A percentile compares a stretch with the other conserved stretches of the same genome.
phyloP scores from a whole-genome alignment of 1,284 basidiomycete species.

The Apiotrichum porosum region DNA sequence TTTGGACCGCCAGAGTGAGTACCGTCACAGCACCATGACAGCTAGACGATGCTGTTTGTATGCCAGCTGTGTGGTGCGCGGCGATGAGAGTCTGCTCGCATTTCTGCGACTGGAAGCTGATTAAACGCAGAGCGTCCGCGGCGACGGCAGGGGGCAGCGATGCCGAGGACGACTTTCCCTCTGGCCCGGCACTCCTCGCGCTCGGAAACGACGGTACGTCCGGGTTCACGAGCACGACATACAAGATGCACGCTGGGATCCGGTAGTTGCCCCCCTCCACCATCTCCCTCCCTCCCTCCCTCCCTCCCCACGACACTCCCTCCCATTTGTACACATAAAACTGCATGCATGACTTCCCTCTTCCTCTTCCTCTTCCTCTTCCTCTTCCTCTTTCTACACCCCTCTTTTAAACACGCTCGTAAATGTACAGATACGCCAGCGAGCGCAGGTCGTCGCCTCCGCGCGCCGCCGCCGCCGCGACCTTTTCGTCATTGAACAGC shows the following conservation, averaged over 20 bases:
- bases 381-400: neutral
- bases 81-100: too few relatives aligned
- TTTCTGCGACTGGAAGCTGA: too few relatives aligned
- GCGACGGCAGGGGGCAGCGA: too few relatives aligned
- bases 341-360: neutral
- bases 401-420: constrained; percentile 55
- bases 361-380: neutral
- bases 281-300: neutral
- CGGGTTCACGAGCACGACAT: constrained; percentile 58
- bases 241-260: constrained; percentile 72
- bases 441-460: constrained; percentile 62
- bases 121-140: too few relatives aligned
- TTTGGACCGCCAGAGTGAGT: constrained; percentile 78
- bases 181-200: constrained; percentile 26
- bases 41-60: constrained; percentile 56
- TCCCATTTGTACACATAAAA: constrained; percentile 3
- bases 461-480: constrained; percentile 67
- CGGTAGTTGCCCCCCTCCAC: constrained; percentile 44
- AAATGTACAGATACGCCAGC: constrained; percentile 84
- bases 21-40: too few relatives aligned
- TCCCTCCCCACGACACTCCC: neutral
- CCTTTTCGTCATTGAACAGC: constrained; percentile 93
- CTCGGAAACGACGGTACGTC: constrained; percentile 43
- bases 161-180: constrained; percentile 4
- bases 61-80: too few relatives aligned